Percentiles rank a stretch among this genome's conserved stretches.
These are phyloP conservation scores for Adansonia gregorii DNA, from an alignment of 441 rosid genomes.

Conservation along the genomic window DNA sequence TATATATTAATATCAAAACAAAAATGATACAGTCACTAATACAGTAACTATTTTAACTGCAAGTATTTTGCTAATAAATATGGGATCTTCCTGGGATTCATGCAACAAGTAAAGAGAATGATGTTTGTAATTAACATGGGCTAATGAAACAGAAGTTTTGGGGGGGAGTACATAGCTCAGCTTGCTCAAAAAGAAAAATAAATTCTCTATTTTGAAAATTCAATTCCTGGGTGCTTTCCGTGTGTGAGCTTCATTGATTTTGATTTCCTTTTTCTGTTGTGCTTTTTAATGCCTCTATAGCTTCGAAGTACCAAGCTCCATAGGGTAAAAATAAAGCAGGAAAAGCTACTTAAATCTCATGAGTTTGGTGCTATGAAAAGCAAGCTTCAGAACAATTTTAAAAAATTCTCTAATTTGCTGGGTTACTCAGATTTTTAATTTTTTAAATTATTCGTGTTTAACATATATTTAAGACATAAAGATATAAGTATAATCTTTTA, in stretches of 20 bases:
- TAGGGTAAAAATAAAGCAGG: background rate
- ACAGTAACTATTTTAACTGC: no score
- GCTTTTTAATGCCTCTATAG: background rate
- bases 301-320: background rate
- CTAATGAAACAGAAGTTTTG: background rate
- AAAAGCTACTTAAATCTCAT: no score
- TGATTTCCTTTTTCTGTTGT: background rate
- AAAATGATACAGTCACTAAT: no score
- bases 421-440: no score
- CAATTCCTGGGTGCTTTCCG: background rate
- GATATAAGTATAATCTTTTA: no score
- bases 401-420: no score
- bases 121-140: background rate
- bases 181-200: no score
- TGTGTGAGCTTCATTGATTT: background rate
- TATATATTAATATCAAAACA: no score
- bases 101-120: background rate
- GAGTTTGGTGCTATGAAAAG: no score
- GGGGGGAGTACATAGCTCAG: background rate
- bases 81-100: background rate
- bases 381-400: no score
- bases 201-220: background rate
- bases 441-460: no score
- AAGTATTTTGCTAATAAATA: background rate
- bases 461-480: no score